phyloP scores from a whole-genome alignment of 2,329 filamentous ascomycete genomes.

The Colletotrichum cereale region DNA sequence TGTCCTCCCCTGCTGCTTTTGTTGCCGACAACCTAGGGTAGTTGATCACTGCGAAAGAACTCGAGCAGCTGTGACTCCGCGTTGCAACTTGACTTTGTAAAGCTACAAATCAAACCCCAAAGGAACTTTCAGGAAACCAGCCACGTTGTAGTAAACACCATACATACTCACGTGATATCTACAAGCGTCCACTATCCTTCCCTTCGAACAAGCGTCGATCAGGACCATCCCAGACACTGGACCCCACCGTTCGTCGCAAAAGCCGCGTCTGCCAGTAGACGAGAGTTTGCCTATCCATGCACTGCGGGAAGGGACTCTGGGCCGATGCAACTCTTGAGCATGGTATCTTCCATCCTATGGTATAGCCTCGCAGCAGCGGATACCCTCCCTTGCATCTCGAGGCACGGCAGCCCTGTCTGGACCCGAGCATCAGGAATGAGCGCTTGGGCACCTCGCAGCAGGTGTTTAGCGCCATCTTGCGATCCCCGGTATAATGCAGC shows the following conservation, averaged over 20 bases:
- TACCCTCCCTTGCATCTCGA: not conserved
- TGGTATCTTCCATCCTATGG: not conserved
- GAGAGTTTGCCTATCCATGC: conserved; percentile 11
- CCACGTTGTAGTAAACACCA: not conserved
- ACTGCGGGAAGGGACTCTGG: conserved; percentile 8
- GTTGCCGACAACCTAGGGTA: not conserved
- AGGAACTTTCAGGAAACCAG: not conserved
- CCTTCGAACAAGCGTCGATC: not conserved
- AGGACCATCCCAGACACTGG: not conserved
- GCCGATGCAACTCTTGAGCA: conserved; percentile 12
- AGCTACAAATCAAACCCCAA: no score
- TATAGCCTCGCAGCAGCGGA: not conserved
- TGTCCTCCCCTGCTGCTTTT: no score
- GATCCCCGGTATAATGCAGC: not conserved
- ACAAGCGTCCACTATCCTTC: no score
- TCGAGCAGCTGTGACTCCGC: not conserved
- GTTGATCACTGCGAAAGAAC: not conserved
- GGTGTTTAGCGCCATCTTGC: no score
- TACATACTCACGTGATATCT: no score
- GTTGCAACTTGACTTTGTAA: not conserved
- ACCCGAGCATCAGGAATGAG: no score
- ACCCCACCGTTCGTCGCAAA: not conserved
- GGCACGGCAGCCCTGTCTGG: not conserved
- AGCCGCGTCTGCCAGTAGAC: not conserved
- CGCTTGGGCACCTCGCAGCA: not conserved